Conservation (phyloP, 73 alveolate species). For the Durusdinium trenchii region DNA sequence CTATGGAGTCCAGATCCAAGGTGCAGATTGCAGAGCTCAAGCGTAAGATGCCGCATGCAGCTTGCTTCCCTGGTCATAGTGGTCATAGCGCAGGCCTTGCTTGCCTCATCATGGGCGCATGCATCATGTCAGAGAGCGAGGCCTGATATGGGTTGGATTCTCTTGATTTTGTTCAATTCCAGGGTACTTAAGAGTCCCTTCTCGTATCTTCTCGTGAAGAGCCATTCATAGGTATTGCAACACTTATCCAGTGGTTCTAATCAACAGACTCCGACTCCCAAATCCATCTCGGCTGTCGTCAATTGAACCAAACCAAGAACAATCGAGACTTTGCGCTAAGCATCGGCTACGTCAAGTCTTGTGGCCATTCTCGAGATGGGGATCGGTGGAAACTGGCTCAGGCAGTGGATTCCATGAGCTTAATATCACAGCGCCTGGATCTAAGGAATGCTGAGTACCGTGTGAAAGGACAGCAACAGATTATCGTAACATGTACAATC, state of each 20-base stretch:
- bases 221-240: too few relatives aligned
- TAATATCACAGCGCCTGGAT: neutral
- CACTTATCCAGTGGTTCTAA: too few relatives aligned
- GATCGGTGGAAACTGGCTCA: neutral
- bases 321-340: neutral
- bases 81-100: conserved; percentile 46
- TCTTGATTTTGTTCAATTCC: neutral
- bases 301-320: neutral
- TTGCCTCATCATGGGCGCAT: conserved; percentile 82
- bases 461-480: neutral
- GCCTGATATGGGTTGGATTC: neutral
- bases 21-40: too few relatives aligned
- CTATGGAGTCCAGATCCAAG: too few relatives aligned
- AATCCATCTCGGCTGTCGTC: too few relatives aligned
- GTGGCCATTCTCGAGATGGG: neutral
- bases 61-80: neutral
- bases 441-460: neutral
- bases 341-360: neutral
- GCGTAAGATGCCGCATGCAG: too few relatives aligned
- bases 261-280: too few relatives aligned
- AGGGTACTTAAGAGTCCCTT: neutral
- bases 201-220: too few relatives aligned
- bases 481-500: too few relatives aligned
- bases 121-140: conserved; percentile 70
- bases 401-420: conserved; percentile 24